Conservation (phyloP, 2,329 filamentous ascomycete genomes). For the Furcasterigmium furcatum region DNA sequence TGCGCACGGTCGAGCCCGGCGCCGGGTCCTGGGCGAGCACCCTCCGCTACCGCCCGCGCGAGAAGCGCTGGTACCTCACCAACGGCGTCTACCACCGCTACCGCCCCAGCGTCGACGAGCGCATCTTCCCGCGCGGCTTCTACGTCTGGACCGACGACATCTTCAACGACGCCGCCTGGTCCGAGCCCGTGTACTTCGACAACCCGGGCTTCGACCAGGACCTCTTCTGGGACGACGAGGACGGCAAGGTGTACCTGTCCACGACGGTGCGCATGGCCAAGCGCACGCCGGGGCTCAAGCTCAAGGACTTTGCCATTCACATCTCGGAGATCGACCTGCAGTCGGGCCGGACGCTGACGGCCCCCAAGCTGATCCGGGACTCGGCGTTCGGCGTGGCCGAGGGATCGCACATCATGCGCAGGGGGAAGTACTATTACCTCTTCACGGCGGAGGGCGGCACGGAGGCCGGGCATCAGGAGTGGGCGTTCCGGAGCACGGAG, state of each 20-base stretch:
- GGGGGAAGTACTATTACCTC: slow-evolving; percentile 31
- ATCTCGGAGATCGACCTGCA: slow-evolving; percentile 37
- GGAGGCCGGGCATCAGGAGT: slow-evolving; percentile 48
- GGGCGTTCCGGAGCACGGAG: slow-evolving; percentile 41
- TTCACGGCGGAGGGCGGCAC: slow-evolving; percentile 38
- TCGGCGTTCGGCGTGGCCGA: slow-evolving; percentile 37
- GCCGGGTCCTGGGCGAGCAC: slow-evolving; percentile 47
- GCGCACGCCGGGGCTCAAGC: slow-evolving; percentile 29
- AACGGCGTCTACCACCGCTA: slow-evolving; percentile 41
- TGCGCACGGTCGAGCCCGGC: slow-evolving; percentile 48
- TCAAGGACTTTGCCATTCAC: slow-evolving; percentile 51
- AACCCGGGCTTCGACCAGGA: slow-evolving; percentile 52
- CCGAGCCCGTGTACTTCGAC: slow-evolving; percentile 51
- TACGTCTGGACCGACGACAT: slow-evolving; percentile 51
- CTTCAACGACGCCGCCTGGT: slow-evolving; percentile 47
- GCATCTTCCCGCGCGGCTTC: slow-evolving; percentile 50
- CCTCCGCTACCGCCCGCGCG: slow-evolving; percentile 35
- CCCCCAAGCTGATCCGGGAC: slow-evolving; percentile 28
- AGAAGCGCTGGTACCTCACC: slow-evolving; percentile 40
- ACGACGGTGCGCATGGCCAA: slow-evolving; percentile 30
- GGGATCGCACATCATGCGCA: slow-evolving; percentile 34
- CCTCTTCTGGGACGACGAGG: slow-evolving; percentile 43
- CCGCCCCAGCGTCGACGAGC: slow-evolving; percentile 34
- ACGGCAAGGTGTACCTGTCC: slow-evolving; percentile 46
- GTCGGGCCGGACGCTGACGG: slow-evolving; percentile 34